These are phyloP conservation scores for Gnaphalium uliginosum DNA, from an alignment of 129 eudicot species.

Conservation along the genomic window DNA sequence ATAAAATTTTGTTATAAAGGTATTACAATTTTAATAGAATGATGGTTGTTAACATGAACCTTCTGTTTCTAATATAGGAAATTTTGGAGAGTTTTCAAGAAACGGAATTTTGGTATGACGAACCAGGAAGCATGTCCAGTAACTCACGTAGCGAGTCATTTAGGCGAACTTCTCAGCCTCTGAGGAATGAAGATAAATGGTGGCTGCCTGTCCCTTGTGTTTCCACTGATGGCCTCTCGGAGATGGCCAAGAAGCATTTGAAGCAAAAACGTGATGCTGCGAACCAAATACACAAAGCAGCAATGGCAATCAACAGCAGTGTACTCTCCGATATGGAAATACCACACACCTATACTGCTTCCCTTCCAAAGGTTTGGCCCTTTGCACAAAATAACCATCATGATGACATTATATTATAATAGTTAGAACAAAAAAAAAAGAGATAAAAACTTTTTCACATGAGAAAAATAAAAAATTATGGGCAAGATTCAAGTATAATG, in stretches of 20 bases:
- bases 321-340: slow-evolving; percentile 79
- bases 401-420: background rate
- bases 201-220: slow-evolving; percentile 85
- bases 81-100: slow-evolving; percentile 67
- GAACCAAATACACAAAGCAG: slow-evolving; percentile 83
- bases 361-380: slow-evolving; percentile 74
- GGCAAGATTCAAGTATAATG: background rate
- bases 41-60: background rate
- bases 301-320: slow-evolving; percentile 69
- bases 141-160: slow-evolving; percentile 63
- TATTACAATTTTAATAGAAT: background rate
- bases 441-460: too few species aligned
- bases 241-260: slow-evolving; percentile 62
- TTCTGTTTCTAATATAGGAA: slow-evolving; percentile 43
- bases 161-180: slow-evolving; percentile 51
- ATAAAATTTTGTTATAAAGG: background rate
- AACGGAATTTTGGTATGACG: slow-evolving; percentile 80
- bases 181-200: slow-evolving; percentile 74
- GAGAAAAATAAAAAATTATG: too few species aligned
- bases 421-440: too few species aligned
- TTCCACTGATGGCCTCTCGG: slow-evolving; percentile 60
- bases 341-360: slow-evolving; percentile 62
- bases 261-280: slow-evolving; percentile 62
- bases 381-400: background rate
- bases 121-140: slow-evolving; percentile 66